Evolutionary conservation across 2,329 filamentous ascomycete genomes (phyloP), one percentile per base, ranked within the genome.

Genomic region (Pyrenochaeta sp.): DNA sequence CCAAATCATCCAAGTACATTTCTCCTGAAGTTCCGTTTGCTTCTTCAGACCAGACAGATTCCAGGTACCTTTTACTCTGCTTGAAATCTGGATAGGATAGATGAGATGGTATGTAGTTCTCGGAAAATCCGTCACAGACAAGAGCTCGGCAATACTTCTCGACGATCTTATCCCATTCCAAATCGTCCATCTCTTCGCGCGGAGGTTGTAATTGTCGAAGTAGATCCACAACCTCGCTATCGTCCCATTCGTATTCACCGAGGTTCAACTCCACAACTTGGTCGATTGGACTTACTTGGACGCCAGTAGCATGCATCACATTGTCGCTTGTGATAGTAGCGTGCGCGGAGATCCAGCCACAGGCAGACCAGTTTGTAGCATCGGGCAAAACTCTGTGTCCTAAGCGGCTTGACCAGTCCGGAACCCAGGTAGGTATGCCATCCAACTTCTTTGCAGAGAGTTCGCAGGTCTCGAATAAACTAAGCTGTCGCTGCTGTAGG

Each of bases 381-480:
- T n/a, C n/a, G n/a, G 13, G 19, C 22, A 15, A 14, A 22, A 6
- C 20, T 17, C 11, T 4, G 10, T 14, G 13, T 22, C n/a, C n/a
- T n/a, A 28, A 6, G 5, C 30, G 31, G 15, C n/a, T 19, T 10
- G 45, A 40, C 40, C 30, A 44, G 15, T 48, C 45, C 14, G 45
- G 45, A 7, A 29, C 28, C 45, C 35, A 48, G 18, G 40, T 48
- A 4, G 45, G 41, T 14, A 48, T 24, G n/a, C n/a, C n/a, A 20
- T 44, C n/a, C 2, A 41, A n/a, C 17, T 3, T 11, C 18, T 20
- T 27, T 3, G 15, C 6, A n/a, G 35, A 20, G 10, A 48, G 21
- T 14, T 27, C 35, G 14, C 45, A 48, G 13, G n/a, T 37, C 7
- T 37, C 36, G 6, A 44, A 28, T 11, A 48, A 14, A 2, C 13